These are phyloP conservation scores for Rhododendron simsii DNA, from an alignment of 148 eudicot genomes.

Conservation along the genomic window DNA sequence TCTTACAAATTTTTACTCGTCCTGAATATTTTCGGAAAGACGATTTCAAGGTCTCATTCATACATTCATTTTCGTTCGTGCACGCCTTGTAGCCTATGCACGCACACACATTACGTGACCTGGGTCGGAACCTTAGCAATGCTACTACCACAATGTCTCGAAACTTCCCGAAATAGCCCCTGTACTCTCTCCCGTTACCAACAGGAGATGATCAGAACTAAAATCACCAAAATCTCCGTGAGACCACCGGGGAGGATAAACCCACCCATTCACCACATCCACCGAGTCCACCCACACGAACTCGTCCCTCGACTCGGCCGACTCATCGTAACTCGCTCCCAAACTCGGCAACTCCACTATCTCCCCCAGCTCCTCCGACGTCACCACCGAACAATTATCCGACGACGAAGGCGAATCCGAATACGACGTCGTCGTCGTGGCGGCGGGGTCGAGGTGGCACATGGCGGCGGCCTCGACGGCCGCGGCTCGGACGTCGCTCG, in stretches of 20 bases:
- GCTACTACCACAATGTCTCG: slow-evolving; percentile 11
- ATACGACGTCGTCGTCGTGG: not conserved
- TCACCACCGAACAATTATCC: slow-evolving; percentile 5
- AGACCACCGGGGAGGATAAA: slow-evolving; percentile 13
- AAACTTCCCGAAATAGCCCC: slow-evolving; percentile 8
- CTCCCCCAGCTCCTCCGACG: slow-evolving; percentile 41
- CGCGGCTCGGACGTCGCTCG: slow-evolving; percentile 59
- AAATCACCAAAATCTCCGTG: slow-evolving; percentile 27
- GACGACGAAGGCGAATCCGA: not conserved
- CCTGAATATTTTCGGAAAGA: no score
- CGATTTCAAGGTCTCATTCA: not conserved
- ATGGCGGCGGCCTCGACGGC: slow-evolving; percentile 65
- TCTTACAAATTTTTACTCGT: no score
- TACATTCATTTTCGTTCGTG: not conserved
- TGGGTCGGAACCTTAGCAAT: not conserved
- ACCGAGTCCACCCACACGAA: slow-evolving; percentile 25
- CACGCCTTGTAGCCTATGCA: no score
- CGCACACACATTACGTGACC: not conserved
- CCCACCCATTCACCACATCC: slow-evolving; percentile 21
- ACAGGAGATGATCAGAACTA: not conserved
- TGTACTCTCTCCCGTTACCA: not conserved
- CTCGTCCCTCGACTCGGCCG: slow-evolving; percentile 17
- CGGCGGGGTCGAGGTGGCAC: slow-evolving; percentile 14
- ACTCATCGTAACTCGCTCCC: slow-evolving; percentile 32
- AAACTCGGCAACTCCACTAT: slow-evolving; percentile 62